Base-by-base conservation (phyloP, 176 grass and related monocot genomes). In the Melocanna baccifera region DNA sequence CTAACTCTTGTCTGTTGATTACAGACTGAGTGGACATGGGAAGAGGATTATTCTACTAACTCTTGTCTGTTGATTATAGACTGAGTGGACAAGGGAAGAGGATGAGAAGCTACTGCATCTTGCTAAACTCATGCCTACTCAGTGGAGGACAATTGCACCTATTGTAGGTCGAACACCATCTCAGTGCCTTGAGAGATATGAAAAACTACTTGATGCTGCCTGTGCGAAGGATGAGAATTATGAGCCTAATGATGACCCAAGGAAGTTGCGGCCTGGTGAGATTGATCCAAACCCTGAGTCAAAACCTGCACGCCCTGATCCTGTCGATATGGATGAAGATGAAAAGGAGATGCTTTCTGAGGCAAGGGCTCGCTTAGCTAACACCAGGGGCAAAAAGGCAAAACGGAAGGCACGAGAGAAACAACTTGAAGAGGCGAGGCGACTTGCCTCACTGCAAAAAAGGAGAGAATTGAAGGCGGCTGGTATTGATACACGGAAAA, bases 311-410 rank as follows among this genome's bases (percentile, higher is more conserved):
- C 88, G 94, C 22, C 94, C 94, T 81, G 94, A 97, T 86, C 94
- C 94, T 71, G 94, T 97, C 56, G 92, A 97, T 67, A 97, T 97
- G 94, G 94, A 97, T 9, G 94, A 94, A 81, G 92, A 97, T 81
- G 94, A 97, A 86, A 97, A 97, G 79, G 94, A 97, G 83, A 94
- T 97, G 94, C 94, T 94, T 56, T 97, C 94, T 13, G 94, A 97
- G 83, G 94, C 94, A n/a, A 86, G 94, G 74, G 94, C 94, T 66
- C 90, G 92, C 6, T 88, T 97, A 71, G 94, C 92, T 83, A 97
- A 97, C 78, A 97, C 94, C 29, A 88, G 94, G 37, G 94, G 94
- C 34, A 97, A 97, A 89, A 97, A 97, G 52, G 94, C 94, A 23
- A 97, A 97, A 77, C 81, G 94, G 34, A 97, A 97, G 83, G 94